Conservation (phyloP, 768 basidiomycete genomes). For the Mycena filopes region DNA sequence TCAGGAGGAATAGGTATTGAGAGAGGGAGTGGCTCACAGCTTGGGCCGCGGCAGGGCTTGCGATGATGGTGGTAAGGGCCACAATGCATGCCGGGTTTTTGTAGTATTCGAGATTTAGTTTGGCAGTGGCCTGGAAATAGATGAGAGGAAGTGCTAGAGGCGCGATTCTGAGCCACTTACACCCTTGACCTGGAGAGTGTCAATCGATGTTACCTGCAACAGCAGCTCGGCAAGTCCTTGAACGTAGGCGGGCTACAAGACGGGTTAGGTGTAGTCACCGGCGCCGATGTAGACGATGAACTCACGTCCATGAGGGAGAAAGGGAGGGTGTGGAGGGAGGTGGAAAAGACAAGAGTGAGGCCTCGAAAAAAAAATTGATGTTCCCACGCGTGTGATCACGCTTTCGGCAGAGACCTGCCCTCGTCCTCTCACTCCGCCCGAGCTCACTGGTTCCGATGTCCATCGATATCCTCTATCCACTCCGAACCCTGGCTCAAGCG, state of each 20-base stretch:
- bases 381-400: too few species aligned
- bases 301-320: constrained; percentile 63
- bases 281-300: constrained; percentile 15
- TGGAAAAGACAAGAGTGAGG: constrained; percentile 35
- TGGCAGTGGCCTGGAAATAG: constrained; percentile 80
- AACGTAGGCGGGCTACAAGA: constrained; percentile 72
- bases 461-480: too few species aligned
- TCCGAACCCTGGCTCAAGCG: too few species aligned
- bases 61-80: constrained; percentile 87
- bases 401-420: too few species aligned
- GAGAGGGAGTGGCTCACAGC: constrained; percentile 64
- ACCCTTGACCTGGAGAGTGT: constrained; percentile 89
- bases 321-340: constrained; percentile 39
- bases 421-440: too few species aligned
- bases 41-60: constrained; percentile 72
- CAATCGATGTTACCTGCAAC: constrained; percentile 85
- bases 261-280: constrained; percentile 33
- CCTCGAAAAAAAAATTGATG: too few species aligned
- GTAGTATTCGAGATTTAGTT: constrained; percentile 93
- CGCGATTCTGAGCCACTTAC: constrained; percentile 59
- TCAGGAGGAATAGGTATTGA: constrained; percentile 18
- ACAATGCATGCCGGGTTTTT: constrained; percentile 91
- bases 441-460: too few species aligned
- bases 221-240: constrained; percentile 88
- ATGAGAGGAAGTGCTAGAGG: constrained; percentile 17